phyloP scores from a whole-genome alignment of 106 monocot species.

The Platanthera guangdongensis region DNA sequence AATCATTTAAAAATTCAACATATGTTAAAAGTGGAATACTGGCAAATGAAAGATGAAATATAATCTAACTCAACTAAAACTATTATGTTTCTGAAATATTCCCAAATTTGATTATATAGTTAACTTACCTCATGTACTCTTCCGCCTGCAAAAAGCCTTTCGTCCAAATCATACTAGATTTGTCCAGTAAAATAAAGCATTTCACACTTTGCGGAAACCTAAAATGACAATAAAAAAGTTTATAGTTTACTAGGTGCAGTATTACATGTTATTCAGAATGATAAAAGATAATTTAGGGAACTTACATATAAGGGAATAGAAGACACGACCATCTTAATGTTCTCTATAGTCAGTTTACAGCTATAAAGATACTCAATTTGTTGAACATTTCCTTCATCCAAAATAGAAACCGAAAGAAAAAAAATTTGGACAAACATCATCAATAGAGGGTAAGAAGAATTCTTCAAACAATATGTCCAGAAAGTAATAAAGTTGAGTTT shows the following conservation, averaged over 20 bases:
- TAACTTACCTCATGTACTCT: slow-evolving; percentile 56
- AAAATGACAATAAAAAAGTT: too few species aligned
- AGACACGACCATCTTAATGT: slow-evolving; percentile 37
- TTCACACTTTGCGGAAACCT: rapidly evolving
- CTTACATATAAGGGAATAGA: slow-evolving; percentile 53
- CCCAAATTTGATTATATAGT: background rate
- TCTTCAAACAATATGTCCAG: slow-evolving; percentile 47
- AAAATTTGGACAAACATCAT: slow-evolving; percentile 59
- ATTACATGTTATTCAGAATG: background rate
- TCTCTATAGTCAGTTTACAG: slow-evolving; percentile 23
- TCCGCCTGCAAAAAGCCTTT: too few species aligned
- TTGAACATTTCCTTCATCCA: slow-evolving; percentile 15
- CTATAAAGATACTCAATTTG: slow-evolving; percentile 12
- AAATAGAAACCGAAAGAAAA: slow-evolving; percentile 31
- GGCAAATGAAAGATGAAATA: background rate
- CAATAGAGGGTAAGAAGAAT: slow-evolving; percentile 15
- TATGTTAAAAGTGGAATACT: background rate
- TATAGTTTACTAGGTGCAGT: background rate
- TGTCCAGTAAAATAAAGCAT: too few species aligned
- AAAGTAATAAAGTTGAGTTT: slow-evolving; percentile 28
- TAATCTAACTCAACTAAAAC: background rate
- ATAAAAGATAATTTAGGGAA: slow-evolving; percentile 2
- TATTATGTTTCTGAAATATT: background rate
- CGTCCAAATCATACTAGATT: too few species aligned
- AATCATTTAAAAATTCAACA: background rate